These are phyloP conservation scores for Fusarium pseudograminearum DNA, from an alignment of 2,329 filamentous ascomycete species.

Conservation along the genomic window DNA sequence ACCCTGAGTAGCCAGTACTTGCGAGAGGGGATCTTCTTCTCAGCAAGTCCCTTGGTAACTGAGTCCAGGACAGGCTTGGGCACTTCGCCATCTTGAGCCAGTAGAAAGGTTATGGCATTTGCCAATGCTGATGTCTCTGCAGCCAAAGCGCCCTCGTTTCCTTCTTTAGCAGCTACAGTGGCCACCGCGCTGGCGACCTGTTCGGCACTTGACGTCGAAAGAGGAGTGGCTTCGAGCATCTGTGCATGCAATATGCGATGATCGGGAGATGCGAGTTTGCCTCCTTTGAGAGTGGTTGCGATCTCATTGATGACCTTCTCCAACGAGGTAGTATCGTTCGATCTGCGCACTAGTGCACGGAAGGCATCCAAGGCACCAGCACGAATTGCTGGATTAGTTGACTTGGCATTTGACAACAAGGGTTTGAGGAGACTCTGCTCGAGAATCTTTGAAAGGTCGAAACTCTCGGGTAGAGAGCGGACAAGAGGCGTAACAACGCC, in stretches of 20 bases:
- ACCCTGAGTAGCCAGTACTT: conserved; percentile 83
- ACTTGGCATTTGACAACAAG: conserved; percentile 90
- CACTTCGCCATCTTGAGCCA: conserved; percentile 71
- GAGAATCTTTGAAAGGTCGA: conserved; percentile 84
- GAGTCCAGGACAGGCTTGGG: conserved; percentile 76
- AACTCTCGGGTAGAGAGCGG: conserved; percentile 71
- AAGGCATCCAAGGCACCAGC: conserved; percentile 82
- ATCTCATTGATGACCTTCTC: conserved; percentile 82
- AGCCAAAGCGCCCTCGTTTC: conserved; percentile 84
- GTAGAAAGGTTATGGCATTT: conserved; percentile 70
- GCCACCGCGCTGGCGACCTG: conserved; percentile 76
- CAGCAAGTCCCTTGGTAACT: conserved; percentile 82
- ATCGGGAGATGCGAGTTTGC: conserved; percentile 86
- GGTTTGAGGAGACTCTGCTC: conserved; percentile 83
- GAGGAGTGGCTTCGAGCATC: conserved; percentile 75
- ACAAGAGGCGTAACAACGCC: conserved; percentile 82
- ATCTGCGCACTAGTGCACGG: conserved; percentile 72
- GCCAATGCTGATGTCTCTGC: conserved; percentile 80
- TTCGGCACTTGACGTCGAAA: conserved; percentile 71
- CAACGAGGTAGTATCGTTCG: conserved; percentile 67
- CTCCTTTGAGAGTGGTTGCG: conserved; percentile 79
- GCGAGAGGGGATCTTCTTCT: conserved; percentile 84
- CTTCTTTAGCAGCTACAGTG: conserved; percentile 80
- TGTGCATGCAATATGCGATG: conserved; percentile 86
- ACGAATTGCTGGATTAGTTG: conserved; percentile 83